Percentiles rank a stretch among this genome's conserved stretches.
Evolutionary conservation across 208 protist genomes (phyloP).

Genomic region (Trypanosoma avium): DNA sequence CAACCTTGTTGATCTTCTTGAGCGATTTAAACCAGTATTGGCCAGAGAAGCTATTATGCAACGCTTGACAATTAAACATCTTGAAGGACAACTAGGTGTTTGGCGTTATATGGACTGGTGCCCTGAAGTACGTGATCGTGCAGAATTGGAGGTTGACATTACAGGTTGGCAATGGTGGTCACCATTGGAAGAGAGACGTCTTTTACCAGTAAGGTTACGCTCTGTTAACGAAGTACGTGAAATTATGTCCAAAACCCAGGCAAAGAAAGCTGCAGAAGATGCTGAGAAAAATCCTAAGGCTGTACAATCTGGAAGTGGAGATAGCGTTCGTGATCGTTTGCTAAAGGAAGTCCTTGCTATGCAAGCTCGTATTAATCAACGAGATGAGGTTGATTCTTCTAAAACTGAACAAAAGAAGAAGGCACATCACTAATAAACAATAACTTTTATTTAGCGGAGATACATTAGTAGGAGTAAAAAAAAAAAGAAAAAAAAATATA

Average conservation of each 20-base stretch:
- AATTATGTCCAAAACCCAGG: constrained; percentile 86
- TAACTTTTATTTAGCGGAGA: constrained; percentile 10
- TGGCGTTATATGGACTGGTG: constrained; percentile 95
- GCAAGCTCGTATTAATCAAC: constrained; percentile 86
- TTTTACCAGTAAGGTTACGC: constrained; percentile 83
- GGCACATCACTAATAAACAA: constrained; percentile 49
- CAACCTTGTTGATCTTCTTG: constrained; percentile 82
- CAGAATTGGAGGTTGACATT: constrained; percentile 88
- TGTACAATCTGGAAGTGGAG: constrained; percentile 43
- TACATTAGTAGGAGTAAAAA: constrained; percentile 17
- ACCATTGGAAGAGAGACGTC: constrained; percentile 80
- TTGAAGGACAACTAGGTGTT: constrained; percentile 91
- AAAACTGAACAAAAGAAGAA: constrained; percentile 56
- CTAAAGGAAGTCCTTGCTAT: constrained; percentile 90
- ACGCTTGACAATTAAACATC: constrained; percentile 91
- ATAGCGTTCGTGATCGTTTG: constrained; percentile 81
- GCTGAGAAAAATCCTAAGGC: constrained; percentile 45
- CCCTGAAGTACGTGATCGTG: constrained; percentile 90
- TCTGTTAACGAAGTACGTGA: constrained; percentile 89
- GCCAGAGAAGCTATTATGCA: constrained; percentile 92
- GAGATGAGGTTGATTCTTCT: constrained; percentile 53
- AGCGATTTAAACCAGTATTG: constrained; percentile 92
- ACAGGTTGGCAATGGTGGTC: constrained; percentile 90
- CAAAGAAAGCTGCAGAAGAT: constrained; percentile 62
- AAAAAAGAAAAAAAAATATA: too few relatives aligned